A percentile compares a stretch with the other conserved stretches of the same genome.
Conservation (phyloP, 139 green algal genomes). For the Chlamydomonas sp. region DNA sequence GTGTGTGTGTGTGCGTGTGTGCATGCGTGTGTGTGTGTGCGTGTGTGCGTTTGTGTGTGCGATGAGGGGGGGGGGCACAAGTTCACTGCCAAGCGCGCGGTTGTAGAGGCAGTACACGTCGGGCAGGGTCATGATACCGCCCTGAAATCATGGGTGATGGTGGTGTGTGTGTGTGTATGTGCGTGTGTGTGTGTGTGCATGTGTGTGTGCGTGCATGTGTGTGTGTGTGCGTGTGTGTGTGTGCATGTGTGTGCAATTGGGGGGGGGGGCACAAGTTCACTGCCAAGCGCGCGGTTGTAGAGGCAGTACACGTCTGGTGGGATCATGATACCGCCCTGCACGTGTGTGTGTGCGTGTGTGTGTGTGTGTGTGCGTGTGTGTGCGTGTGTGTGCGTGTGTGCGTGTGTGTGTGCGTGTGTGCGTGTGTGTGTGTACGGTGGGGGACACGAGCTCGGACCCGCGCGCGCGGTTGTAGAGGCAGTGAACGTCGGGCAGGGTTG, state of each 20-base stretch:
- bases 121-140: constrained; percentile 46
- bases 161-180: background rate
- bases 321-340: too few relatives aligned
- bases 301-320: too few relatives aligned
- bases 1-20: too few relatives aligned
- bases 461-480: constrained; percentile 89
- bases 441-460: constrained; percentile 86
- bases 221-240: too few relatives aligned
- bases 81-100: too few relatives aligned
- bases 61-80: constrained; percentile 51
- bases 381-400: background rate
- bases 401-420: background rate
- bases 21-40: too few relatives aligned
- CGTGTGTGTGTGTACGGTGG: constrained; percentile 59
- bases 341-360: too few relatives aligned
- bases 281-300: too few relatives aligned
- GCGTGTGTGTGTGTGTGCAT: background rate
- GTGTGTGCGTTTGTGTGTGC: background rate
- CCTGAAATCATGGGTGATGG: constrained; percentile 15
- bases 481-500: constrained; percentile 88
- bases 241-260: background rate
- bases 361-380: background rate
- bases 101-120: too few relatives aligned
- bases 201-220: too few relatives aligned
- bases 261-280: background rate